Evolutionary conservation across 1,284 basidiomycete species (phyloP), one percentile per base, ranked within the genome.

Genomic region (Trametes sp.): DNA sequence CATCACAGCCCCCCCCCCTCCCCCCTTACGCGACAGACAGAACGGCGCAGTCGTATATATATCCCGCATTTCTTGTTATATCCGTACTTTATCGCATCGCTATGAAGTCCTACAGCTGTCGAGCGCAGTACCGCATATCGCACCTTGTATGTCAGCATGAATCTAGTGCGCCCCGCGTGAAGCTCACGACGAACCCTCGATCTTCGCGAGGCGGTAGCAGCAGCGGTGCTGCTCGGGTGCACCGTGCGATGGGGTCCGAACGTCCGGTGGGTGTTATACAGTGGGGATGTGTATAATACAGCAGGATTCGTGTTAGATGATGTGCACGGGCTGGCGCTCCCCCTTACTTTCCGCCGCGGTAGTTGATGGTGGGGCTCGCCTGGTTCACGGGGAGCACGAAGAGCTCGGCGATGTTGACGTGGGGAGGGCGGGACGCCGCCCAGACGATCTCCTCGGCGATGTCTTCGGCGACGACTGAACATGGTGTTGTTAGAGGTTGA

Each of bases 391-490:
- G 92, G 67, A 93, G 85, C 51, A 95, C 84, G 66, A 88, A 87
- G 16, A 92, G 78, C 73, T 94, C 90, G 2, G 93, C 94, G 51
- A 96, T 82, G 73, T 96, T 94, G 54, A 96, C 92, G 72, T 95
- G 94, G 29, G 91, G 82, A 23, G 94, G 94, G 33, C 96, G 89
- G 14, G 90, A 84, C 21, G 96, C 95, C 21, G 90, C 89, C 95
- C 95, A 99, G 13, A 98, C 95, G 72, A 99, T 97, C 77, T 99
- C 95, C 77, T 99, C 96, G 1, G 97, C 97, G 57, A 97, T 91
- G 74, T 97, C 95, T 62, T 89, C 82, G 10, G 90, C 90, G 2
- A 86, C 84, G 73, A 95, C 92, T 88, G 73, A 58, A 54, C 16
- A n/a, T 33, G 19, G 49, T 48, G 21, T 21, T 9, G 5, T 57